Conservation (phyloP, 768 basidiomycete species). For the Pleurotus pulmonarius region DNA sequence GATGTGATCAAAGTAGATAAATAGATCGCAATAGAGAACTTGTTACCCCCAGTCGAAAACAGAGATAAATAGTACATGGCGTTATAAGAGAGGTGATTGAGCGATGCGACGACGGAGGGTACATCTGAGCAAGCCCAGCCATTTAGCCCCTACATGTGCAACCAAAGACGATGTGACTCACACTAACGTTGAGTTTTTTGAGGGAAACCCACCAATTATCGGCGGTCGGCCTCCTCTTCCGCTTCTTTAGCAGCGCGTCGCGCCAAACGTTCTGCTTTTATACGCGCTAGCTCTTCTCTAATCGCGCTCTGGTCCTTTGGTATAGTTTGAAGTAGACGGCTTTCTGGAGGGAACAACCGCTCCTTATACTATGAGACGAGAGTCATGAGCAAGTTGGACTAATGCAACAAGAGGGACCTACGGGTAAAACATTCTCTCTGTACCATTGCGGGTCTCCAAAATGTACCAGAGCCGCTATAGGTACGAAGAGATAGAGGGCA, state of each 20-base stretch:
- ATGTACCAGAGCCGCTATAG: constrained; percentile 74
- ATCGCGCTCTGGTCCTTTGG: constrained; percentile 66
- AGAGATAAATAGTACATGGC: not conserved
- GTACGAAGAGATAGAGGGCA: constrained; percentile 80
- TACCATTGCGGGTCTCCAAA: constrained; percentile 92
- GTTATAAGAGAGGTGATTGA: not conserved
- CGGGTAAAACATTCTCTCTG: constrained; percentile 69
- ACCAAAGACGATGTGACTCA: too few species aligned
- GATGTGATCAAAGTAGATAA: constrained; percentile 27
- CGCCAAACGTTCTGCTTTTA: constrained; percentile 55
- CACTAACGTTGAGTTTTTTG: not conserved
- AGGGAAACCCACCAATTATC: not conserved
- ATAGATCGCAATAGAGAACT: not conserved
- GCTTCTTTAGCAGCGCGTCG: constrained; percentile 42
- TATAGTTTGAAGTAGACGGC: constrained; percentile 44
- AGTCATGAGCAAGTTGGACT: not conserved
- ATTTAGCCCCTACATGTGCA: too few species aligned
- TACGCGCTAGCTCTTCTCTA: constrained; percentile 66
- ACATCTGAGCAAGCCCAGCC: too few species aligned
- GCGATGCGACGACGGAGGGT: not conserved
- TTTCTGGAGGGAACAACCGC: constrained; percentile 62
- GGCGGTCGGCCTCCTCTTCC: constrained; percentile 24
- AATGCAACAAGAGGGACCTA: constrained; percentile 22
- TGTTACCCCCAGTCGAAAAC: not conserved
- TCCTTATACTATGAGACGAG: constrained; percentile 58